These are phyloP conservation scores for Sphagnum fallax DNA, from an alignment of 228 moss, liverwort and hornwort species.

Conservation along the genomic window DNA sequence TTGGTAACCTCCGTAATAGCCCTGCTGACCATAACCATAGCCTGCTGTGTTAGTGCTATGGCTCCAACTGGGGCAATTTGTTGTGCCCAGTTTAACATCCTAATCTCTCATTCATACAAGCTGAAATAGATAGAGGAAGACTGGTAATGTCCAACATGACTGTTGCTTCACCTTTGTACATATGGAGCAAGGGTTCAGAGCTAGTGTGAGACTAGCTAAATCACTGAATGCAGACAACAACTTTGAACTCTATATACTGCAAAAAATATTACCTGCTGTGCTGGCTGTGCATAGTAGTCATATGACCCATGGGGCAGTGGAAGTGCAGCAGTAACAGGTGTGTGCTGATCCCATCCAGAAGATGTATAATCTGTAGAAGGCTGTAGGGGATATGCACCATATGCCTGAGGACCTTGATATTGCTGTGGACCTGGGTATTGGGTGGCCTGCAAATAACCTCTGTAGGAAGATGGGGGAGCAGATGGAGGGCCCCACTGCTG, in stretches of 20 bases:
- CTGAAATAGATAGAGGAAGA: too few relatives aligned
- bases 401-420: conserved; percentile 82
- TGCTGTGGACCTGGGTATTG: conserved; percentile 86
- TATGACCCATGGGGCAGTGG: conserved; percentile 76
- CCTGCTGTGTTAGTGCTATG: conserved; percentile 58
- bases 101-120: too few relatives aligned
- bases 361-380: conserved; percentile 64
- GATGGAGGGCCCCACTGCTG: conserved; percentile 97
- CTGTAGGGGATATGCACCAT: conserved; percentile 85
- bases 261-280: conserved; percentile 52
- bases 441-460: conserved; percentile 80
- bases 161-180: background rate
- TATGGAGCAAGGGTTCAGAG: too few relatives aligned
- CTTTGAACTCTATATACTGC: too few relatives aligned
- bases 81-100: conserved; percentile 22
- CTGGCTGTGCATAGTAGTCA: conserved; percentile 84
- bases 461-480: conserved; percentile 70
- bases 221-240: too few relatives aligned
- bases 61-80: conserved; percentile 62
- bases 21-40: conserved; percentile 84
- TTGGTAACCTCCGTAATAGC: conserved; percentile 89
- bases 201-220: too few relatives aligned
- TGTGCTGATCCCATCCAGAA: conserved; percentile 93
- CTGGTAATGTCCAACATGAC: too few relatives aligned
- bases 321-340: conserved; percentile 81